Base-by-base conservation (phyloP, 2,329 filamentous ascomycete species). In the Diplodia mutila region DNA sequence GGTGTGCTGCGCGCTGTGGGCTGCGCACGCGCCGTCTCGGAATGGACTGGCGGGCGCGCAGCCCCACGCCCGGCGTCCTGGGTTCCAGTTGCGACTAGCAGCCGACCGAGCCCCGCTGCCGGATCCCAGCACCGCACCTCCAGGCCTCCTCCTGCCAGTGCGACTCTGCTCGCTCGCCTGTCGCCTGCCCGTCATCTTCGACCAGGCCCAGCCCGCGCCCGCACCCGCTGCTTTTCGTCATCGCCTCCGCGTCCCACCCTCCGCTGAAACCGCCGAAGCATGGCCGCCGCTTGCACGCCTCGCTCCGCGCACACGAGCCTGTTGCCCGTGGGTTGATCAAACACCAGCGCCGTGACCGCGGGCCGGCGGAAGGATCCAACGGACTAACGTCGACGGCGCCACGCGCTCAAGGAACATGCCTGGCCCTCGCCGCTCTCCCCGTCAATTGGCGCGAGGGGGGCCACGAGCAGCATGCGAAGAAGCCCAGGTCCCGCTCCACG, bases 281-380 rank as follows among this genome's bases (percentile, higher is more conserved):
- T 51, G n/a, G 46, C 57, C 57, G 57, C 57, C 39, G 59, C 59
- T 49, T 29, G 57, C 39, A 49, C 57, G 27, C 57, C 57, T 61
- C 57, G 57, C 39, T 61, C 57, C 39, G 57, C 39, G 57, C 57
- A 42, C 39, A 34, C 57, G 57, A 32, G 27, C 57, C 57, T 29
- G 37, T 23, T 21, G 59, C 42, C 59, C 59, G 59, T 63, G 59
- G 59, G 59, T 48, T 63, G 59, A 63, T 63, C 59, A 63, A 63
- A 63, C 59, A 63, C 59, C 59, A 63, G 59, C 59, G 59, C 59
- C 59, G 59, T 63, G 59, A 63, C 46, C 59, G 59, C 59, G 59
- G 59, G 59, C 59, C 59, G 59, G 59, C 59, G 59, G 59, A 34
- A 63, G 59, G 59, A 63, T 63, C 57, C 57, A 51, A 51, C 59